These are phyloP conservation scores for Daldinia loculata DNA, from an alignment of 495 filamentous ascomycete species.

Conservation along the genomic window DNA sequence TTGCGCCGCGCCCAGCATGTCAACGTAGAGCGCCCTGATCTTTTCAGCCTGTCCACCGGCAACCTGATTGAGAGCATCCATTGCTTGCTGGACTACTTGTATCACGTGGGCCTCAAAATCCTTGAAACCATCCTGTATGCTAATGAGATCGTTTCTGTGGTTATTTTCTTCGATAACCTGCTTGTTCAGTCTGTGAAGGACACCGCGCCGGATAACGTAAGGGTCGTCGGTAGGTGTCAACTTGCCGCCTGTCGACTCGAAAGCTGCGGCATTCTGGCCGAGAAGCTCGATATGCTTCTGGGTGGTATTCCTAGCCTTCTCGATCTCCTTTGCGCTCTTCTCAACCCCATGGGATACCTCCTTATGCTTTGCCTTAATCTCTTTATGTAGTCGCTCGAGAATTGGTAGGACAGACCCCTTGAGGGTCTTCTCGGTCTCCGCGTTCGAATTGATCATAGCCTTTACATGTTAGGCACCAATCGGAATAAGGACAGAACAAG, in stretches of 20 bases:
- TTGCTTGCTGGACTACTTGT: constrained; percentile 78
- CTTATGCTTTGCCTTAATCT: constrained; percentile 95
- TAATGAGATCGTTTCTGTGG: constrained; percentile 86
- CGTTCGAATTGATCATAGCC: constrained; percentile 84
- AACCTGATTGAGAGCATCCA: constrained; percentile 81
- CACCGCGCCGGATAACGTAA: constrained; percentile 83
- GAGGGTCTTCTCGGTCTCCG: constrained; percentile 87
- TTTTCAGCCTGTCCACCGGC: constrained; percentile 82
- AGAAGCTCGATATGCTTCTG: constrained; percentile 97
- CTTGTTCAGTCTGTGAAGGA: constrained; percentile 83
- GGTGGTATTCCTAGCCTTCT: constrained; percentile 83
- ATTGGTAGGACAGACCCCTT: constrained; percentile 84
- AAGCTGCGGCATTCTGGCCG: constrained; percentile 79
- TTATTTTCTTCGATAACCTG: constrained; percentile 96
- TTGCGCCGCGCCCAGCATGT: constrained; percentile 81
- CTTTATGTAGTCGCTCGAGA: constrained; percentile 88
- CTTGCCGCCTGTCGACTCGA: constrained; percentile 74
- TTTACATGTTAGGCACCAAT: constrained; percentile 44
- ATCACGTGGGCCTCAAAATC: constrained; percentile 89
- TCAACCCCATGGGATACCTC: constrained; percentile 84
- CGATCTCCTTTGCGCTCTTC: constrained; percentile 87
- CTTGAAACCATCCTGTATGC: constrained; percentile 87
- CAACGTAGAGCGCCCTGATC: constrained; percentile 77
- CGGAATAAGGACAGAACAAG: not conserved
- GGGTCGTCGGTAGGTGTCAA: constrained; percentile 78